These are phyloP conservation scores for Mucor piriformis DNA, from an alignment of 371 early-diverging fungal genomes.

Conservation along the genomic window DNA sequence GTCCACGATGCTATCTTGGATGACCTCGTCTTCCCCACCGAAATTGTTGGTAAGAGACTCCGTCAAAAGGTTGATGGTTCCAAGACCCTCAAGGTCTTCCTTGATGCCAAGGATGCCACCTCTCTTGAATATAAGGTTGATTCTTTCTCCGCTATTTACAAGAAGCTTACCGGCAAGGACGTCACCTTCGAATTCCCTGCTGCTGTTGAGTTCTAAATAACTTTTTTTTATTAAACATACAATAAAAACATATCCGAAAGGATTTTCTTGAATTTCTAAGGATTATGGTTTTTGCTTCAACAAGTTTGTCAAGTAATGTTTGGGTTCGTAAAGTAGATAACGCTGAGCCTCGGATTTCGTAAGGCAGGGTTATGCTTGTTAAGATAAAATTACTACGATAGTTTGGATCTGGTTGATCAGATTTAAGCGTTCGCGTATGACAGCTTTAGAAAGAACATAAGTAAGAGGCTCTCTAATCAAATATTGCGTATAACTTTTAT, in stretches of 20 bases:
- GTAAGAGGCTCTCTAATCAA: no score
- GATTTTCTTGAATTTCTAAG: not conserved
- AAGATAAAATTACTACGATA: no score
- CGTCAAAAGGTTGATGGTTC: conserved; percentile 95
- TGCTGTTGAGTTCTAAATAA: conserved; percentile 33
- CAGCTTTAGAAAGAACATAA: no score
- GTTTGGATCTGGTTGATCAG: no score
- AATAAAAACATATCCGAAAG: not conserved
- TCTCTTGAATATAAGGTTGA: conserved; percentile 97
- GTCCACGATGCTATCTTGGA: conserved; percentile 96
- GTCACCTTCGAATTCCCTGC: conserved; percentile 96
- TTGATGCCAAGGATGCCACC: conserved; percentile 97
- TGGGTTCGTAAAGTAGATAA: no score
- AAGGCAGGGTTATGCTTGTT: no score
- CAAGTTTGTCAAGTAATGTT: no score
- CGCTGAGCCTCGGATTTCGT: no score
- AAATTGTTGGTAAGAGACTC: conserved; percentile 97
- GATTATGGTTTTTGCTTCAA: no score
- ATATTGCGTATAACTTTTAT: no score
- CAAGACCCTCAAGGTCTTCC: conserved; percentile 92
- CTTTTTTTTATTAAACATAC: conserved; percentile 1
- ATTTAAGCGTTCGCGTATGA: no score
- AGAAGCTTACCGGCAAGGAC: conserved; percentile 96
- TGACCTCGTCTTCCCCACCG: conserved; percentile 97
- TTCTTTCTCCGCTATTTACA: conserved; percentile 95